Conservation (phyloP, 768 basidiomycete genomes). For the Floccularia luteovirens region DNA sequence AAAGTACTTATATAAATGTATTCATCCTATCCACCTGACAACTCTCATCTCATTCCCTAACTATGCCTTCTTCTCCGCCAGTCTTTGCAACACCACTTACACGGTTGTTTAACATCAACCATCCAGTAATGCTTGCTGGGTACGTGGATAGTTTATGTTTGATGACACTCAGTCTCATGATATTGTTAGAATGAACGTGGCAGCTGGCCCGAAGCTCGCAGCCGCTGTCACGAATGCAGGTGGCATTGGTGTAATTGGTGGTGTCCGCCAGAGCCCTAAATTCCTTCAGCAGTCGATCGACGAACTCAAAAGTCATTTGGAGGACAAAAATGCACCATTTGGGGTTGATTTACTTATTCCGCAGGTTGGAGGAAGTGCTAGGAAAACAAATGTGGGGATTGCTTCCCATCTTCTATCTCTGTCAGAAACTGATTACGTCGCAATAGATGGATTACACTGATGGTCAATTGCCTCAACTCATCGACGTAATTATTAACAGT, state of each 20-base stretch:
- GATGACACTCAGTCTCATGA: neutral
- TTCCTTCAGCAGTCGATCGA: conserved; percentile 60
- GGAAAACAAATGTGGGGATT: conserved; percentile 64
- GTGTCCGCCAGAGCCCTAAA: conserved; percentile 65
- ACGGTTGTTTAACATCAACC: conserved; percentile 66
- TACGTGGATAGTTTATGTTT: conserved; percentile 13
- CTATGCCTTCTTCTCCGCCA: conserved; percentile 60
- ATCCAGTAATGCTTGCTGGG: conserved; percentile 83
- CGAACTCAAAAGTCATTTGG: conserved; percentile 67
- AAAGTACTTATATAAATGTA: too few species aligned
- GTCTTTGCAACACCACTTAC: conserved; percentile 72
- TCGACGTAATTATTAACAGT: conserved; percentile 70
- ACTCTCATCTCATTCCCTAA: too few species aligned
- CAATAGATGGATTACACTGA: conserved; percentile 63
- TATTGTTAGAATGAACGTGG: conserved; percentile 68
- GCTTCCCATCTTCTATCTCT: conserved; percentile 5
- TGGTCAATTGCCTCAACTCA: conserved; percentile 69
- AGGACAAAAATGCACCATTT: conserved; percentile 69
- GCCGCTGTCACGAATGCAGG: conserved; percentile 91
- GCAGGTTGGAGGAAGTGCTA: conserved; percentile 71
- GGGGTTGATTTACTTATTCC: conserved; percentile 83
- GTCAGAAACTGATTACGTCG: neutral
- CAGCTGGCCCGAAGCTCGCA: conserved; percentile 77
- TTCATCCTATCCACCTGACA: too few species aligned
- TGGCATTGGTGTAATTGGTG: conserved; percentile 86